Evolutionary conservation across 345 rosid species (phyloP).

Genomic region (Hypericum androsaemum): DNA sequence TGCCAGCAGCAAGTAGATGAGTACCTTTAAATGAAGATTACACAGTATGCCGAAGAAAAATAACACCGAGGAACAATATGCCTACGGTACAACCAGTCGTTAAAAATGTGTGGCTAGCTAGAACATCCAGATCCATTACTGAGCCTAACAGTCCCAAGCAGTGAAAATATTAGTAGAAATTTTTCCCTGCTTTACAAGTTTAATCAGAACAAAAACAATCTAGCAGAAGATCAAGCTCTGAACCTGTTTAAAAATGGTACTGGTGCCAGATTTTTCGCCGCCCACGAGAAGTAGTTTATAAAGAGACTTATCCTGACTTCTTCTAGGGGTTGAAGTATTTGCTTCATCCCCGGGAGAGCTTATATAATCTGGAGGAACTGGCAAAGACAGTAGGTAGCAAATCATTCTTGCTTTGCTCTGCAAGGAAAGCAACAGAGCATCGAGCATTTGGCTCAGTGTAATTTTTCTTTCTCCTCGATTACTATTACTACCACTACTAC

Average conservation of each 20-base stretch:
- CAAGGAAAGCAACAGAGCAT: too few relatives aligned
- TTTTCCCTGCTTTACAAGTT: too few relatives aligned
- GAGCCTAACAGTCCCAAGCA: too few relatives aligned
- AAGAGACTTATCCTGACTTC: conserved; percentile 22
- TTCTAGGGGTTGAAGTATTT: conserved; percentile 1
- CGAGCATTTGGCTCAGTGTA: too few relatives aligned
- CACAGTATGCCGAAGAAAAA: too few relatives aligned
- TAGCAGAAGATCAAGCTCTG: background rate
- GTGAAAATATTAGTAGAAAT: too few relatives aligned
- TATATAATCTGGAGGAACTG: conserved; percentile 34
- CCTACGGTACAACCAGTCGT: too few relatives aligned
- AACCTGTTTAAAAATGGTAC: conserved; percentile 85
- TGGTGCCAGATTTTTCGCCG: conserved; percentile 61
- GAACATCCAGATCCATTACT: too few relatives aligned
- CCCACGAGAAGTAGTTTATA: conserved; percentile 66
- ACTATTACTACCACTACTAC: too few relatives aligned
- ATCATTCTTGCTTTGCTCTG: conserved; percentile 7
- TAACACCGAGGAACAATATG: too few relatives aligned
- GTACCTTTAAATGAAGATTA: background rate
- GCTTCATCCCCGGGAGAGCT: conserved; percentile 28
- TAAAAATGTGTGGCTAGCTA: too few relatives aligned
- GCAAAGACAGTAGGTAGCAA: conserved; percentile 46
- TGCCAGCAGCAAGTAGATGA: conserved; percentile 45
- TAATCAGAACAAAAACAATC: background rate
- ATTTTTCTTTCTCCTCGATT: too few relatives aligned